These are phyloP conservation scores for Dentipellis sp. DNA, from an alignment of 768 basidiomycete genomes.

Conservation along the genomic window DNA sequence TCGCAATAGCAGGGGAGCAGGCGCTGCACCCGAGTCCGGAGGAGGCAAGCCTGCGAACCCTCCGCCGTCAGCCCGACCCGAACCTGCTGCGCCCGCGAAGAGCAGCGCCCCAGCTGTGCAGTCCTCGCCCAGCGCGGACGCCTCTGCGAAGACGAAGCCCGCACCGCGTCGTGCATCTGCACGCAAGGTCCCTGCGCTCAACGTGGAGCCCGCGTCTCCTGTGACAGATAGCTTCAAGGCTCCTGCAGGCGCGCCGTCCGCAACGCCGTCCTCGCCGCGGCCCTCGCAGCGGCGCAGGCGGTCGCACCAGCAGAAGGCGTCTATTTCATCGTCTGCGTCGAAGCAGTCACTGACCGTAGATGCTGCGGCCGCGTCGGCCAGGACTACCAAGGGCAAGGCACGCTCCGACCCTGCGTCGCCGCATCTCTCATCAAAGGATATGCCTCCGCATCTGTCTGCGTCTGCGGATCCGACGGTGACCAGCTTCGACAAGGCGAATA, in stretches of 20 bases:
- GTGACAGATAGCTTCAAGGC: slow-evolving; percentile 1
- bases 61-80: background rate
- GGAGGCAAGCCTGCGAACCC: too few species aligned
- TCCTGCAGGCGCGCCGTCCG: slow-evolving; percentile 11
- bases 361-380: slow-evolving; percentile 5
- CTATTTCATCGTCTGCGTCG: slow-evolving; percentile 7
- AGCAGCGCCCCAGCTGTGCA: background rate
- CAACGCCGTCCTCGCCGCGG: slow-evolving; percentile 26
- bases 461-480: slow-evolving; percentile 22
- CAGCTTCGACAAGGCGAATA: slow-evolving; percentile 44
- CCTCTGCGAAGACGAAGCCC: slow-evolving; percentile 4
- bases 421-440: slow-evolving; percentile 35
- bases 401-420: slow-evolving; percentile 11
- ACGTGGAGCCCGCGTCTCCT: slow-evolving; percentile 12
- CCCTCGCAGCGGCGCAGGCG: slow-evolving; percentile 41
- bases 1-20: slow-evolving; percentile 20
- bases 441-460: slow-evolving; percentile 45
- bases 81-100: background rate
- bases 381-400: slow-evolving; percentile 12
- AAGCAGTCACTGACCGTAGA: slow-evolving; percentile 16
- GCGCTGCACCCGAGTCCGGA: slow-evolving; percentile 15
- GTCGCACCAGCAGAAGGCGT: slow-evolving; percentile 30
- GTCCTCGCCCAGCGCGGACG: background rate
- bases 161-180: slow-evolving; percentile 1
- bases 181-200: slow-evolving; percentile 9